Base-by-base conservation (phyloP, 2,329 filamentous ascomycete genomes). In the Grosmannia huntii region DNA sequence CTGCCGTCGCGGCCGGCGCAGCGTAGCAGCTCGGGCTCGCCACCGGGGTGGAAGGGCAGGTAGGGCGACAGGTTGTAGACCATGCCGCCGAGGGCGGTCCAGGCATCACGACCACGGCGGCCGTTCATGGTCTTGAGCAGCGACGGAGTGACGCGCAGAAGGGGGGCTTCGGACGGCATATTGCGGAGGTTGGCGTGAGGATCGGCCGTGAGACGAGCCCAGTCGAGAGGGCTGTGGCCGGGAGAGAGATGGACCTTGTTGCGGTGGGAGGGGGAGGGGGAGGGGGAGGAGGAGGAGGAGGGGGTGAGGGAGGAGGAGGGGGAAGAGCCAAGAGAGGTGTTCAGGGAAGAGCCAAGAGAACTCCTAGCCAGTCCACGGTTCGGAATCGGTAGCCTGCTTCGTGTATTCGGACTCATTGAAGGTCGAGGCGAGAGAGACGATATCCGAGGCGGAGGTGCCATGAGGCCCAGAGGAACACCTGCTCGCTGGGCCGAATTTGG, bases 41-140 rank as follows among this genome's bases (percentile, higher is more conserved):
- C 94, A 25, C 94, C 94, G 0, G 94, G 94, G 69, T 99, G 94
- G 68, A 90, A 99, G 1, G 87, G 84, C 41, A 90, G 69, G 68
- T 97, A 99, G 0, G 92, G 90, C 0, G 86, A 86, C 59, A 99
- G 85, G 67, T 97, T 97, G 73, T 97, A 99, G 31, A 97, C 92
- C 66, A 88, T 87, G 1, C 92, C 91, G 60, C 89, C 86, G 61
- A 95, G 85, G 1, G 84, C 88, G 60, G 87, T 95, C 94, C 94
- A 99, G 0, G 91, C 90, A 66, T 95, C 89, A 61, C 81, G 85
- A 10, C 90, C 90, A 68, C 87, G 88, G 33, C 92, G 83, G 0
- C 92, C 92, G 46, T 88, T 95, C 72, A 90, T 84, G 46, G 75
- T 72, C 68, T 85, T 86, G 14, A 99, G 78, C 78, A 89, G 82